These are phyloP conservation scores for Dipodascopsis tothii DNA, from an alignment of 805 yeast species.

Conservation along the genomic window DNA sequence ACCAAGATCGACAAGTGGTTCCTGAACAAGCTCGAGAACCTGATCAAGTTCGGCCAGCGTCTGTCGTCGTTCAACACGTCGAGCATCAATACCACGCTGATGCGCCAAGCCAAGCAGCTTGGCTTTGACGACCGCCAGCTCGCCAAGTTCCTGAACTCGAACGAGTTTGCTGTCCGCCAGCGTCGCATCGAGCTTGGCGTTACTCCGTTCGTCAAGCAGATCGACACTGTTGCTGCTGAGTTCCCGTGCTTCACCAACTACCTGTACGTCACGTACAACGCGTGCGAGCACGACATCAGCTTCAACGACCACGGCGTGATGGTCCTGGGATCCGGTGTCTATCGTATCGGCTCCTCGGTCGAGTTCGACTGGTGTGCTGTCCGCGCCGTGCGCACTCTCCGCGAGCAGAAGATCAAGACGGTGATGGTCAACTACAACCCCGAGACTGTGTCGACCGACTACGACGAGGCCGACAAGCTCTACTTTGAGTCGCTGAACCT, in stretches of 20 bases:
- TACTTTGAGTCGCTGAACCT: constrained; percentile 92
- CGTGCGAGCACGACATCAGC: constrained; percentile 75
- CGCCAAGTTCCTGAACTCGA: constrained; percentile 79
- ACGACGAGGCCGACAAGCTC: constrained; percentile 94
- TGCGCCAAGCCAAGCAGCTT: constrained; percentile 86
- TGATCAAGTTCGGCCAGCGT: constrained; percentile 62
- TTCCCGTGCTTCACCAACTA: constrained; percentile 96
- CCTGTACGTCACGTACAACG: constrained; percentile 89
- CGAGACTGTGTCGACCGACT: constrained; percentile 97
- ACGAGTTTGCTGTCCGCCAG: constrained; percentile 87
- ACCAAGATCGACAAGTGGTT: constrained; percentile 96
- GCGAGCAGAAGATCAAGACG: constrained; percentile 79
- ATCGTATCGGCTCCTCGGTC: constrained; percentile 97
- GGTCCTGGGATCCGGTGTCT: constrained; percentile 97
- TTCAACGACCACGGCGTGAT: constrained; percentile 89
- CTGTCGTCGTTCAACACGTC: constrained; percentile 28
- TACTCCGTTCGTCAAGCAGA: constrained; percentile 88
- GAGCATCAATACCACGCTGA: constrained; percentile 51
- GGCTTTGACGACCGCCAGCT: constrained; percentile 97
- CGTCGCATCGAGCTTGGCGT: constrained; percentile 80
- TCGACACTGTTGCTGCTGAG: constrained; percentile 96
- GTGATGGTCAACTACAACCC: constrained; percentile 98
- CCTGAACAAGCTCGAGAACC: constrained; percentile 71
- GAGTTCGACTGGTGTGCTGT: constrained; percentile 99
- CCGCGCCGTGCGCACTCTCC: constrained; percentile 85